Base-by-base conservation (phyloP, 1,284 basidiomycete species). In the Ganoderma lucidum region DNA sequence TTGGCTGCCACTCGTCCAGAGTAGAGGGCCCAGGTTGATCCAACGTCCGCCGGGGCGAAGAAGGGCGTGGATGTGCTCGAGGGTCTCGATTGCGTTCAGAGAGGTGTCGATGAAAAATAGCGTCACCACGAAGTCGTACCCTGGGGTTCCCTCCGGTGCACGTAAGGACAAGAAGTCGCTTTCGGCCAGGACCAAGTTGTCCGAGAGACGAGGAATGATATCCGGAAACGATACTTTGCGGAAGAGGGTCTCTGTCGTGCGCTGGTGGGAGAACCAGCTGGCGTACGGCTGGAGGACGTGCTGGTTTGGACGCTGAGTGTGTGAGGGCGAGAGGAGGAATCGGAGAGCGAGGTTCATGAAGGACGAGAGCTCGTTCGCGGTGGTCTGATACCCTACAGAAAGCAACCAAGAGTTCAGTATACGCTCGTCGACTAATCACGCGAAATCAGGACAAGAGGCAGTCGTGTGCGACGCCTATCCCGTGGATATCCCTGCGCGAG, bases 41-140 rank as follows among this genome's bases (percentile, higher is more conserved):
- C 90, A 92, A 6, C 78, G 82, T 0, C 90, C 90, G 4, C 88
- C 87, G 0, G 87, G 86, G 41, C 83, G 83, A 17, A 91, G 82
- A 30, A 90, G 81, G 17, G 73, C 44, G 74, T 87, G 80, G 41
- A 90, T 88, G 35, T 89, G 86, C 63, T 84, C 80, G 65, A 88
- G 78, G 3, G 88, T 87, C 8, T 84, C 78, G 67, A 90, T 81
- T 28, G 87, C 82, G 75, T 91, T 89, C 58, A 85, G 78, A 0
- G 90, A 89, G 14, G 90, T 91, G 80, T 90, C 89, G 76, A 92
- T 88, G 82, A 92, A 92, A 81, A 91, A 92, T 12, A 91, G 82
- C 6, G 90, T 91, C 12, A 89, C 83, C 71, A 91, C 81, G 72
- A 81, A 86, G 76, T 90, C 87, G 77, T 88, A 90, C 6, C 85